Evolutionary conservation across 1,284 basidiomycete genomes (phyloP).

Genomic region (Exobasidium rhododendri): DNA sequence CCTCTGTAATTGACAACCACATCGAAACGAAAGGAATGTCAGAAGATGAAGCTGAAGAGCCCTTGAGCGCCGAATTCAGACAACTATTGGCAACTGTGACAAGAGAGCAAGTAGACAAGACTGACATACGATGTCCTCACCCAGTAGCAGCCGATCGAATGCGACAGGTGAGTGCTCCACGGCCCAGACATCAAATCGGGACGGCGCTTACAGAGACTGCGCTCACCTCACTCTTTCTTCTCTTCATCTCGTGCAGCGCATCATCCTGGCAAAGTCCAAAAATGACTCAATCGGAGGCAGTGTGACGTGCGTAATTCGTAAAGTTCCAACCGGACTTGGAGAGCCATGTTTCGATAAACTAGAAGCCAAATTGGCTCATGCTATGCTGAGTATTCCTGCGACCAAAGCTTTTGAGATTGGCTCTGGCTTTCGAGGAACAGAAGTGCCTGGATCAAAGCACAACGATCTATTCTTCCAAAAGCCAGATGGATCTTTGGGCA

Average conservation of each 20-base stretch:
- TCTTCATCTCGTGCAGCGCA: slow-evolving; percentile 69
- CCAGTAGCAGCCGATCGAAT: slow-evolving; percentile 80
- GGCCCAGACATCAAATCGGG: not conserved
- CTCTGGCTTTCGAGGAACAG: slow-evolving; percentile 92
- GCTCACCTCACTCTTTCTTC: slow-evolving; percentile 10
- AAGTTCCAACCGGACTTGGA: slow-evolving; percentile 83
- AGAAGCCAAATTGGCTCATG: slow-evolving; percentile 91
- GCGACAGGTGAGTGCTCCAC: slow-evolving; percentile 68
- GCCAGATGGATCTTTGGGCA: slow-evolving; percentile 71
- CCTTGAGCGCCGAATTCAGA: slow-evolving; percentile 77
- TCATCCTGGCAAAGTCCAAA: slow-evolving; percentile 84
- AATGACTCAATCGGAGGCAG: slow-evolving; percentile 96
- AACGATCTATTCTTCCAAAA: slow-evolving; percentile 82
- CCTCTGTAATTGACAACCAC: slow-evolving; percentile 29
- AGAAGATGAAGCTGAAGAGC: slow-evolving; percentile 71
- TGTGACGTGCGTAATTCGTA: slow-evolving; percentile 91
- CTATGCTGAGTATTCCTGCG: slow-evolving; percentile 97
- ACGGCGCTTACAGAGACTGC: not conserved
- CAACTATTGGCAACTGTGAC: slow-evolving; percentile 75
- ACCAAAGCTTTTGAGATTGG: slow-evolving; percentile 99
- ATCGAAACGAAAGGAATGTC: slow-evolving; percentile 60
- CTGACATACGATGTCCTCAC: slow-evolving; percentile 87
- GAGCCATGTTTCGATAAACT: slow-evolving; percentile 99
- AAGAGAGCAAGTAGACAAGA: slow-evolving; percentile 81
- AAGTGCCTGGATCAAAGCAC: slow-evolving; percentile 85